phyloP scores from a whole-genome alignment of 2,329 filamentous ascomycete genomes.

The Didymella sp. region DNA sequence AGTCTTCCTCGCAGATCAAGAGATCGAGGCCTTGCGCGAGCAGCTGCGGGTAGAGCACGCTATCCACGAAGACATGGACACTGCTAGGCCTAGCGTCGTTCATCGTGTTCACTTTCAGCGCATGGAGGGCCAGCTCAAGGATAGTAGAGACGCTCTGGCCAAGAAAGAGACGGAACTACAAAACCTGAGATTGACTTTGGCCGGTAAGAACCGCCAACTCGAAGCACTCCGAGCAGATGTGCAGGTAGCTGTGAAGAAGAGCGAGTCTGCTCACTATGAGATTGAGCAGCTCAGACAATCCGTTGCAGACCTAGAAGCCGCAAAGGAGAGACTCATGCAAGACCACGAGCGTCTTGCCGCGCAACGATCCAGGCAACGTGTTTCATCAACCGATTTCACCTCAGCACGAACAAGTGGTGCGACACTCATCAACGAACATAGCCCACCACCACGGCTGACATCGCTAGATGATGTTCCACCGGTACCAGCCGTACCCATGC shows the following conservation, averaged over 20 bases:
- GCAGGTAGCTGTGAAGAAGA: slow-evolving; percentile 23
- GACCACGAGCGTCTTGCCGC: slow-evolving; percentile 41
- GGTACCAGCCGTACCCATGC: slow-evolving; percentile 9
- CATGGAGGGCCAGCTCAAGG: slow-evolving; percentile 43
- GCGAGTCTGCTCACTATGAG: slow-evolving; percentile 34
- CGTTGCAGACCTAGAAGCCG: slow-evolving; percentile 33
- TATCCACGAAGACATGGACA: slow-evolving; percentile 39
- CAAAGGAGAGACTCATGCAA: slow-evolving; percentile 43
- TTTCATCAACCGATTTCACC: slow-evolving; percentile 30
- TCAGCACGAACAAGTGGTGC: slow-evolving; percentile 43
- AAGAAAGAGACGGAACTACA: slow-evolving; percentile 35
- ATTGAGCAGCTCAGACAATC: slow-evolving; percentile 36
- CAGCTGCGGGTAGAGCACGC: slow-evolving; percentile 37
- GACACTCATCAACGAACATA: slow-evolving; percentile 41
- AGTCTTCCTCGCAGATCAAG: slow-evolving; percentile 35
- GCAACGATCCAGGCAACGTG: slow-evolving; percentile 32
- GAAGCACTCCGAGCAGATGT: slow-evolving; percentile 30
- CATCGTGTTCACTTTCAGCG: slow-evolving; percentile 45
- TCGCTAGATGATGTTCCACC: slow-evolving; percentile 23
- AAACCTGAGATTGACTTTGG: slow-evolving; percentile 21
- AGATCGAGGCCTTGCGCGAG: slow-evolving; percentile 32
- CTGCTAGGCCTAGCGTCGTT: slow-evolving; percentile 41
- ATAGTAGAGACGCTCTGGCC: slow-evolving; percentile 29
- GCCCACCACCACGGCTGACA: slow-evolving; percentile 21
- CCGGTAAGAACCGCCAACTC: slow-evolving; percentile 30